Base-by-base conservation (phyloP, 2,329 filamentous ascomycete species). In the Bipolaris cookei region DNA sequence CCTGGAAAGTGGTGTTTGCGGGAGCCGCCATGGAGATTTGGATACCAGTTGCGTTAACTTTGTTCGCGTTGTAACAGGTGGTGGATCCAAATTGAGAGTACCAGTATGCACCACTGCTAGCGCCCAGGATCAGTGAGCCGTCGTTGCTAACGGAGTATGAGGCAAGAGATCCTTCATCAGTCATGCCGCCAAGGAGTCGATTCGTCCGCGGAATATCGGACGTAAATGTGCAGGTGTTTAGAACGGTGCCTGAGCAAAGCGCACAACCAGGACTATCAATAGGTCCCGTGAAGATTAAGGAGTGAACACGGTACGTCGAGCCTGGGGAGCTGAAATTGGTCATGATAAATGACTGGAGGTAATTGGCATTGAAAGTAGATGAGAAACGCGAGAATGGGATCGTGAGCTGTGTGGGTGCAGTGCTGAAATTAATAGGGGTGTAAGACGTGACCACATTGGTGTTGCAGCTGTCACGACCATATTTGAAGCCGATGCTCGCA, bases 171-270 rank as follows among this genome's bases (percentile, higher is more conserved):
- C 50, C 50, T 28, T 57, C 54, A 4, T 57, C 54, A 2, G 54
- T 57, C 30, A 53, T 38, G 3, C 11, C 35, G 7, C 54, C 50
- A 20, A 57, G 38, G 1, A 57, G 50, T 37, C 49, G 38, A 2
- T 57, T 57, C 1, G 18, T 38, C 1, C 54, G 49, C 2, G 54
- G 54, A 6, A 53, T 11, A 6, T 57, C 43, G 0, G 50, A 38
- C 10, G 46, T 38, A 16, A 54, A 57, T 14, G 54, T 57, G 38
- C 54, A 57, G 0, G 54, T 54, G n/a, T 57, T 57, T 5, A 57
- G 18, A 0, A 57, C 54, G 7, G 54, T 57, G 14, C 54, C 54
- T 14, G 54, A 57, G 38, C 54, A 57, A 11, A 57, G 44, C 30
- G 44, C 37, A 13, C 54, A 57, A 35, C 54, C 54, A 4, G 54